phyloP scores from a whole-genome alignment of 306 rosid species.

The Cucumis hystrix region DNA sequence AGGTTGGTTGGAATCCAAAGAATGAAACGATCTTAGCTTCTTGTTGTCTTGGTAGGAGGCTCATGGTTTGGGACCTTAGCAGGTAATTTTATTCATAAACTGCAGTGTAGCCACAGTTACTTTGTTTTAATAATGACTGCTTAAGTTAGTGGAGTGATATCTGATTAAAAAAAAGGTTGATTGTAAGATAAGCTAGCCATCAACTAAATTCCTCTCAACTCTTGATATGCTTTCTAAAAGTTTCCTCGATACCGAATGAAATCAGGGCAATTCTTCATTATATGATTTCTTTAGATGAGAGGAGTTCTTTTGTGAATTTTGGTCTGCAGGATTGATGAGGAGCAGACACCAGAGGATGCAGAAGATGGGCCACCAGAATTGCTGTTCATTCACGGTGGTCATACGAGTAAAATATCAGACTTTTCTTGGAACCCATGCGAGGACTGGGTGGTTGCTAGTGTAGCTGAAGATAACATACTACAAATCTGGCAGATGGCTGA shows the following conservation, averaged over 20 bases:
- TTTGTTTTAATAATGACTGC: not conserved
- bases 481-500: slow-evolving; percentile 99
- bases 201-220: not conserved
- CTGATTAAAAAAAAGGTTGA: not conserved
- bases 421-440: slow-evolving; percentile 99
- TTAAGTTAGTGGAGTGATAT: not conserved
- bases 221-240: not conserved
- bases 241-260: not conserved
- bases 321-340: slow-evolving; percentile 80
- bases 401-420: slow-evolving; percentile 94
- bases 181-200: not conserved
- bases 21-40: slow-evolving; percentile 94
- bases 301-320: not conserved
- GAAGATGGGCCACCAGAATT: slow-evolving; percentile 98
- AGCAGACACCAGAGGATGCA: slow-evolving; percentile 83
- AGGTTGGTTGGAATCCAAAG: slow-evolving; percentile 98
- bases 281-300: not conserved
- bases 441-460: slow-evolving; percentile 96
- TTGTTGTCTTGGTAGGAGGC: slow-evolving; percentile 94
- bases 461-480: slow-evolving; percentile 94
- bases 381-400: slow-evolving; percentile 96
- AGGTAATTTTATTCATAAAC: slow-evolving; percentile 35
- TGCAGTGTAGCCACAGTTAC: not conserved
- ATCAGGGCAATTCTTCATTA: not conserved
- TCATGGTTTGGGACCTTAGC: slow-evolving; percentile 99